Percentiles rank a stretch among this genome's conserved stretches.
Evolutionary conservation across 345 rosid species (phyloP).

Genomic region (Hibiscus trionum): DNA sequence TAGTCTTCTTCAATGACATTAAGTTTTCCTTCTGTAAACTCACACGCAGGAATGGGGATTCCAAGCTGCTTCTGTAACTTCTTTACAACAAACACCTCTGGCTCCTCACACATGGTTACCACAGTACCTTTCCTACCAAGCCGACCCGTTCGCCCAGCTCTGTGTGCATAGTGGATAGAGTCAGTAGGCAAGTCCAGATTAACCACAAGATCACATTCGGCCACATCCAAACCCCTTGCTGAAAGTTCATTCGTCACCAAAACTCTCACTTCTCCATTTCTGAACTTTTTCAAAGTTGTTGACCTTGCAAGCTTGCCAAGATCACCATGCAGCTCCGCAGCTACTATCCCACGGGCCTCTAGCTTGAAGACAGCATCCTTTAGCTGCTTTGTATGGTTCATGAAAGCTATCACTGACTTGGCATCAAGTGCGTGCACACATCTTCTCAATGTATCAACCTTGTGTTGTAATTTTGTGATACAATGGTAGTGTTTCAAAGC

Average conservation of each 20-base stretch:
- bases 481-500: constrained; percentile 73
- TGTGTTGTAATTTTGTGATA: constrained; percentile 70
- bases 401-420: constrained; percentile 77
- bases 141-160: constrained; percentile 85
- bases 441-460: constrained; percentile 76
- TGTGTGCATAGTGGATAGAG: constrained; percentile 75
- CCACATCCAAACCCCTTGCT: constrained; percentile 86
- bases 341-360: constrained; percentile 76
- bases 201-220: constrained; percentile 87
- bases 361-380: constrained; percentile 89
- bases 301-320: constrained; percentile 91
- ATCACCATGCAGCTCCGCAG: constrained; percentile 85
- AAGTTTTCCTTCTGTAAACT: constrained; percentile 79
- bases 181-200: constrained; percentile 82
- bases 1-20: constrained; percentile 44
- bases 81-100: constrained; percentile 75
- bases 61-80: constrained; percentile 87
- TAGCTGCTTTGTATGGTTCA: constrained; percentile 83
- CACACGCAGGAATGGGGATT: constrained; percentile 54
- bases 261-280: constrained; percentile 72
- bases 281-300: constrained; percentile 71
- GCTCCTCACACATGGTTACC: constrained; percentile 72
- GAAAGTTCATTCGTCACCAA: constrained; percentile 90
- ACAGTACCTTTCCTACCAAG: constrained; percentile 86
- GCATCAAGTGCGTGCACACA: constrained; percentile 84